These are phyloP conservation scores for Sporothrix schenckii DNA, from an alignment of 2,329 filamentous ascomycete species.

Conservation along the genomic window DNA sequence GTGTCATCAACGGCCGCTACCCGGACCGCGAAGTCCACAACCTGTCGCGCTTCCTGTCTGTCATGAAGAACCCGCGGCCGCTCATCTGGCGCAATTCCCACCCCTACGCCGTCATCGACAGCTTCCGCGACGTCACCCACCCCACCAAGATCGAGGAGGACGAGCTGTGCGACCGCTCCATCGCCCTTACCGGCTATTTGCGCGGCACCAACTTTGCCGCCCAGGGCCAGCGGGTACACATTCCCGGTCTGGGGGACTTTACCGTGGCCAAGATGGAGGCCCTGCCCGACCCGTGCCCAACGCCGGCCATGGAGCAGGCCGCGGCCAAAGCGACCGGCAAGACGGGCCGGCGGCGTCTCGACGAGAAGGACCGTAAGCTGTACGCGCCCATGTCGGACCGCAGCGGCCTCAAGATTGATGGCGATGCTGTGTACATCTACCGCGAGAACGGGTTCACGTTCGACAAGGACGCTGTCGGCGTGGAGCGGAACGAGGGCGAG, in stretches of 20 bases:
- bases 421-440: conserved; percentile 91
- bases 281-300: conserved; percentile 92
- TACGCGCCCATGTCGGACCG: conserved; percentile 99
- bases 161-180: conserved; percentile 83
- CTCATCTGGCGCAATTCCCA: conserved; percentile 95
- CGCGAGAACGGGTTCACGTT: conserved; percentile 76
- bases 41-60: conserved; percentile 87
- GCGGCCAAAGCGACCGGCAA: conserved; percentile 83
- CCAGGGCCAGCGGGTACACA: conserved; percentile 81
- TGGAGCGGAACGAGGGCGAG: conserved; percentile 87
- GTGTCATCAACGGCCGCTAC: conserved; percentile 94
- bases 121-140: conserved; percentile 92
- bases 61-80: conserved; percentile 99
- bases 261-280: conserved; percentile 81
- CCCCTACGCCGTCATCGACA: conserved; percentile 90
- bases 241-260: conserved; percentile 89
- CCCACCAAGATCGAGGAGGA: conserved; percentile 89
- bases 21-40: conserved; percentile 97
- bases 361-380: conserved; percentile 94
- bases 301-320: conserved; percentile 85
- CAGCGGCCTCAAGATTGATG: conserved; percentile 92
- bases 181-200: conserved; percentile 91
- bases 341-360: conserved; percentile 70
- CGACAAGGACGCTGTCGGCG: conserved; percentile 64
- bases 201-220: conserved; percentile 92